Percentiles rank a stretch among this genome's conserved stretches.
Evolutionary conservation across 257 asterid species (phyloP).

Genomic region (Solanum neorickii): DNA sequence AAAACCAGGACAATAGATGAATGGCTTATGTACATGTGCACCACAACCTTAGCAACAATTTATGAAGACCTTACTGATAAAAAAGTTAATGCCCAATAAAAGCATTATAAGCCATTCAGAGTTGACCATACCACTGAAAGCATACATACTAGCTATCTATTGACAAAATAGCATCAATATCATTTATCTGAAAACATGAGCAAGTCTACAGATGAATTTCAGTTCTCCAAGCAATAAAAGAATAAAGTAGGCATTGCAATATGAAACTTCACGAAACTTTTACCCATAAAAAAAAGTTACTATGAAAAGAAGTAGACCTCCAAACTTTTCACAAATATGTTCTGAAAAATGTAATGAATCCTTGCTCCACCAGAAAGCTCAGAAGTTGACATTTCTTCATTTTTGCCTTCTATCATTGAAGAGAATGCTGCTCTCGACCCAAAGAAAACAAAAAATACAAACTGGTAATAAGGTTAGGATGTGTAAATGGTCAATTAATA

Average conservation of each 20-base stretch:
- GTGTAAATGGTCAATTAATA: not conserved
- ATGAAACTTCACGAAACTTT: not conserved
- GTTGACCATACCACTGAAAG: not conserved
- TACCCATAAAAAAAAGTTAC: not conserved
- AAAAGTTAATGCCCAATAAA: not conserved
- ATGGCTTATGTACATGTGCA: not conserved
- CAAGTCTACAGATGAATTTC: not conserved
- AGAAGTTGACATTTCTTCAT: slow-evolving; percentile 84
- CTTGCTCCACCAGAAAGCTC: slow-evolving; percentile 98
- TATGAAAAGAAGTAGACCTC: slow-evolving; percentile 53
- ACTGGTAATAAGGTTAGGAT: not conserved
- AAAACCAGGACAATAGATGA: not conserved
- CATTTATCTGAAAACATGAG: not conserved
- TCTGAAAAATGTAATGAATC: slow-evolving; percentile 90
- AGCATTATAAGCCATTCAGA: not conserved
- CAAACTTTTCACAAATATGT: slow-evolving; percentile 76
- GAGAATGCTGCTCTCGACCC: slow-evolving; percentile 56
- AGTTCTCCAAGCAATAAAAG: not conserved
- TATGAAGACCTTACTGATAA: not conserved
- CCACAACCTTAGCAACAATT: not conserved
- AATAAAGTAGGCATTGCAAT: slow-evolving; percentile 1
- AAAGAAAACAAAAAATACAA: not conserved
- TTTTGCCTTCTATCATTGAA: slow-evolving; percentile 86
- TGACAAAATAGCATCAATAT: not conserved
- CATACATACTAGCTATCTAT: not conserved